Evolutionary conservation across 2,329 filamentous ascomycete species (phyloP).

Genomic region (Orbilia ellipsospora): DNA sequence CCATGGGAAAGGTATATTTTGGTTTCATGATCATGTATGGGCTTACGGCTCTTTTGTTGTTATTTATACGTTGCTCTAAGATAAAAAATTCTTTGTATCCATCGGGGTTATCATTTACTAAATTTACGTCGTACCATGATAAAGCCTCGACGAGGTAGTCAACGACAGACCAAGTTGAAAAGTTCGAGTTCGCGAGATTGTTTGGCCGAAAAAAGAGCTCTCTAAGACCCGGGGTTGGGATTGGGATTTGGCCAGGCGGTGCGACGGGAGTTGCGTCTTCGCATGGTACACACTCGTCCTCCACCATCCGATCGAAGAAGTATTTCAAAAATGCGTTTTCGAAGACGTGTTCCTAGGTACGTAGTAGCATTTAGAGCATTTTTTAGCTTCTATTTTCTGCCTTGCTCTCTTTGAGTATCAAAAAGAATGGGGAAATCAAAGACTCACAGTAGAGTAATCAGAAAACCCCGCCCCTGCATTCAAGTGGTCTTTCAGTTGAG

Average conservation of each 20-base stretch:
- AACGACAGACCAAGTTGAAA: not conserved
- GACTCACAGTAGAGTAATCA: conserved; percentile 14
- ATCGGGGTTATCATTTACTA: conserved; percentile 2
- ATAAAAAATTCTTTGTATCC: conserved; percentile 22
- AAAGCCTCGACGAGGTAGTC: conserved; percentile 14
- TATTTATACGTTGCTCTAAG: conserved; percentile 18
- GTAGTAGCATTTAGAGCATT: not conserved
- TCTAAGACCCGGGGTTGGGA: not conserved
- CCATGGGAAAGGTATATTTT: no score
- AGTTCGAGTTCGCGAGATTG: not conserved
- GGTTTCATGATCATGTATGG: no score
- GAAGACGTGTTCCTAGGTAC: conserved; percentile 18
- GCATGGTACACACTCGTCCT: conserved; percentile 1
- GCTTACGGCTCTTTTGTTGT: conserved; percentile 13
- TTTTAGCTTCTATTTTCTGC: not conserved
- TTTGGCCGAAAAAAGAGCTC: conserved; percentile 15
- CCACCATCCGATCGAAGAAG: conserved; percentile 6
- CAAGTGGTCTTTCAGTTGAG: not conserved
- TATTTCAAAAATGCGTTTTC: conserved; percentile 15
- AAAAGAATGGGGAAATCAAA: not conserved
- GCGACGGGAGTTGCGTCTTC: conserved; percentile 1
- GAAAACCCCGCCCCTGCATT: not conserved
- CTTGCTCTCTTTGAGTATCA: not conserved
- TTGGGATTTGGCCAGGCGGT: not conserved
- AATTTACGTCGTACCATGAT: conserved; percentile 5